Conservation (phyloP, 768 basidiomycete species). For the Boletus bicolor region DNA sequence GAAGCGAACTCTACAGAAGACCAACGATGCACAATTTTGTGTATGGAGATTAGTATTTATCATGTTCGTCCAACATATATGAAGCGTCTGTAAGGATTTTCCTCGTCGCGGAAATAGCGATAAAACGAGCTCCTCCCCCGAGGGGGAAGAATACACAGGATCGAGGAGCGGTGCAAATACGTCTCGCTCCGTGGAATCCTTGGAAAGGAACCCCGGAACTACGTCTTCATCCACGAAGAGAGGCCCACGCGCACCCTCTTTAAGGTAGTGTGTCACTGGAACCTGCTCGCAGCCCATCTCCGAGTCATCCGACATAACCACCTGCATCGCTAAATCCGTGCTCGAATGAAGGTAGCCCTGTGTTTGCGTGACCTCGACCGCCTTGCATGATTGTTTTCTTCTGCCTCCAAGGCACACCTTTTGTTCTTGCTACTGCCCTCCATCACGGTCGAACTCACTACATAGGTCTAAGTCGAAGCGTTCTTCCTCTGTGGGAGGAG, state of each 20-base stretch:
- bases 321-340: not conserved
- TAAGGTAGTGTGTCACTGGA: constrained; percentile 7
- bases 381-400: not conserved
- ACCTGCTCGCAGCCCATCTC: not conserved
- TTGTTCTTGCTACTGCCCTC: constrained; percentile 1
- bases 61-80: constrained; percentile 15
- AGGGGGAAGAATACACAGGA: not conserved
- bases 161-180: not conserved
- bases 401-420: constrained; percentile 4
- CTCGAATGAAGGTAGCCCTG: not conserved
- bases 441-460: not conserved
- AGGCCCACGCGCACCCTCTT: constrained; percentile 4
- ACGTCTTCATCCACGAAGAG: constrained; percentile 1
- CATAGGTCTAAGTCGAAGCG: not conserved
- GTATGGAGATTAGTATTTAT: too few species aligned
- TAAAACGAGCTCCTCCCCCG: constrained; percentile 6
- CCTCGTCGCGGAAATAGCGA: not conserved
- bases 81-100: not conserved
- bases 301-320: not conserved
- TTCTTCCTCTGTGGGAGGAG: not conserved
- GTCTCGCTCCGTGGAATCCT: constrained; percentile 1
- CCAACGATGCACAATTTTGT: too few species aligned
- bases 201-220: not conserved
- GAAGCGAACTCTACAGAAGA: too few species aligned
- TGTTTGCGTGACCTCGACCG: not conserved